These are phyloP conservation scores for Gymnopilus junonius DNA, from an alignment of 768 basidiomycete species.

Conservation along the genomic window DNA sequence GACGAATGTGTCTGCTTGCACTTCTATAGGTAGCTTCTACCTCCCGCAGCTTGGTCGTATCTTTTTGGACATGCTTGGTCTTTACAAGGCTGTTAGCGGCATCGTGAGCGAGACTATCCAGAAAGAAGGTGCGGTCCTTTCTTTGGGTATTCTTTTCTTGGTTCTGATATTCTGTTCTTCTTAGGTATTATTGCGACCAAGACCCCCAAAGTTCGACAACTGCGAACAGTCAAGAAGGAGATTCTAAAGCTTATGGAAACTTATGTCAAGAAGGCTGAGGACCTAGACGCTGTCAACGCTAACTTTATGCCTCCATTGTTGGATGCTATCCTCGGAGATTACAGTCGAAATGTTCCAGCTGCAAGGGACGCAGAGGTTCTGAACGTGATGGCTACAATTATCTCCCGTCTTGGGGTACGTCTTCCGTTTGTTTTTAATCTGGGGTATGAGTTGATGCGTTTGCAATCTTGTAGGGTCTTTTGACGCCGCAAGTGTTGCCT, in stretches of 20 bases:
- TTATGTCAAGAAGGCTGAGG: slow-evolving; percentile 96
- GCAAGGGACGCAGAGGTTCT: slow-evolving; percentile 97
- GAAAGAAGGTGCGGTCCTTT: slow-evolving; percentile 64
- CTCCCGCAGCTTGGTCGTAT: slow-evolving; percentile 95
- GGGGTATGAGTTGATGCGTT: slow-evolving; percentile 10
- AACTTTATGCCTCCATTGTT: slow-evolving; percentile 94
- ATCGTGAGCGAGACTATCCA: slow-evolving; percentile 94
- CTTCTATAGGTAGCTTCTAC: slow-evolving; percentile 96
- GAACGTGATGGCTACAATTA: slow-evolving; percentile 97
- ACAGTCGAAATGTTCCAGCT: slow-evolving; percentile 90
- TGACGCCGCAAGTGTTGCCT: slow-evolving; percentile 93
- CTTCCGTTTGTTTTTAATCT: background rate
- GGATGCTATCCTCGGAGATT: slow-evolving; percentile 98
- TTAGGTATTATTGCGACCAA: slow-evolving; percentile 90
- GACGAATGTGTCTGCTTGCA: slow-evolving; percentile 97
- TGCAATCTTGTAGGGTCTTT: slow-evolving; percentile 57
- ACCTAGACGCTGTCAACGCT: slow-evolving; percentile 88
- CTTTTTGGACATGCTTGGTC: slow-evolving; percentile 96
- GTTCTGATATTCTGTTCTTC: slow-evolving; percentile 8
- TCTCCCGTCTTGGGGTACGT: slow-evolving; percentile 83
- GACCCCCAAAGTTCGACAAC: slow-evolving; percentile 92
- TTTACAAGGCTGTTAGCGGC: slow-evolving; percentile 96
- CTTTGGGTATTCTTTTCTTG: background rate
- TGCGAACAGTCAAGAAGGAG: slow-evolving; percentile 98
- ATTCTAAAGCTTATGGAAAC: slow-evolving; percentile 97